Evolutionary conservation across 1,139 yeast genomes (phyloP), one percentile per base, ranked within the genome.

Genomic region (Hansenula sp.): DNA sequence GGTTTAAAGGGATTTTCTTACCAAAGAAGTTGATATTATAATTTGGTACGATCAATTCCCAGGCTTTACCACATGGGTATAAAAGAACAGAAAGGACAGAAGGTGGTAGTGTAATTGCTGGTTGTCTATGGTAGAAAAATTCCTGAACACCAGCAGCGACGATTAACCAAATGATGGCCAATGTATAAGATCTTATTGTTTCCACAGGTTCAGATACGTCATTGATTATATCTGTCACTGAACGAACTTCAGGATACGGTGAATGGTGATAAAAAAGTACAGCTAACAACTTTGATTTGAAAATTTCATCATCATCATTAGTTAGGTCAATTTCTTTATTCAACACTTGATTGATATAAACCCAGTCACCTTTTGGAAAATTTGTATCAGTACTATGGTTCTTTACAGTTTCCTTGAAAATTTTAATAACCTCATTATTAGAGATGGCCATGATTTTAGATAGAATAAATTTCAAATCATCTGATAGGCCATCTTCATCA

Each of bases 171-270:
- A 80, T 50, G 18, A 76, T 53, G 5, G 81, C 86, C 32, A 81
- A 56, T 33, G 74, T 47, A 54, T 81, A 82, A 7, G 79, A 77
- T 58, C 86, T 70, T 38, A 76, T 52, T 2, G 86, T 79, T 59
- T 81, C 87, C 48, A 71, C 68, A 6, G 77, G 74, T 29, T 68
- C 60, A 3, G 53, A 55, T 2, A 74, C 72, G 51, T 79, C 81
- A 55, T 79, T 84, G 38, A 60, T 62, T 16, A 81, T 77, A 41
- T 72, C 74, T 27, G 80, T 68, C 28, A 78, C 76, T 10, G 86
- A 70, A 49, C 88, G 68, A 8, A 81, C 84, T 59, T 81, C 86
- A 3, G 82, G 77, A 57, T 81, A 81, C 1, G 85, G 84, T 1
- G 84, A 79, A 58, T 72, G 76, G 56, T 67, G 79, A 39, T 74